Evolutionary conservation across 257 asterid species (phyloP), one percentile per base, ranked within the genome.

Genomic region (Rubia yunnanensis): DNA sequence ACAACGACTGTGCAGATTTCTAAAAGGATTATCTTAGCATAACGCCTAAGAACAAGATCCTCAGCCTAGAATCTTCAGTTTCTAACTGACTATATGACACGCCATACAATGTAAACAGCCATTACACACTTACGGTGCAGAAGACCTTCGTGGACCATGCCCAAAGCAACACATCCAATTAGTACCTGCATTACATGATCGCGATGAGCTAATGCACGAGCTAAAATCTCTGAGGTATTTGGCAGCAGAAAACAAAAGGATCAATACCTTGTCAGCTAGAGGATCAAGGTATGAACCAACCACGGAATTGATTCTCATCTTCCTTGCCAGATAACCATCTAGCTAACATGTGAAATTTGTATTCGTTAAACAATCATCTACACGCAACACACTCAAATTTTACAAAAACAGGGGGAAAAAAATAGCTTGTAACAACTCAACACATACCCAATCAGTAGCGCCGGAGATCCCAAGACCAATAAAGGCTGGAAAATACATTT

Each of bases 271-370:
- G 83, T 89, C 99, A 23, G 99, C 97, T 46, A 92, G 96, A 76
- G 99, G 99, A 81, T 92, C 99, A 78, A 92, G 95, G 82, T 89
- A 92, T 66, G 99, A 92, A 39, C 99, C 99, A 31, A 92, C 94
- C 36, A 85, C 99, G 57, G 97, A 92, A 73, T 82, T 77, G 70
- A 92, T 85, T 65, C 81, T 76, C 97, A 92, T 87, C 79, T 82
- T 92, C 83, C 99, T 87, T 28, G 99, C 99, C 81, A 87, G 41
- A 58, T 86, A 89, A 53, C 99, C 97, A 83, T 92, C 99, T 73
- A 92, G 76, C 97, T 92, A 87, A 74, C 80, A 76, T 56, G 64
- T 36, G 10, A 61, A 14, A 79, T 8, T n/a, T 54, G 31, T 64
- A 46, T 52, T 20, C 68, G 15, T 67, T 61, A 71, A 35, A 52